Conservation (phyloP, 176 grass and related monocot genomes). For the Eragrostis curvula region DNA sequence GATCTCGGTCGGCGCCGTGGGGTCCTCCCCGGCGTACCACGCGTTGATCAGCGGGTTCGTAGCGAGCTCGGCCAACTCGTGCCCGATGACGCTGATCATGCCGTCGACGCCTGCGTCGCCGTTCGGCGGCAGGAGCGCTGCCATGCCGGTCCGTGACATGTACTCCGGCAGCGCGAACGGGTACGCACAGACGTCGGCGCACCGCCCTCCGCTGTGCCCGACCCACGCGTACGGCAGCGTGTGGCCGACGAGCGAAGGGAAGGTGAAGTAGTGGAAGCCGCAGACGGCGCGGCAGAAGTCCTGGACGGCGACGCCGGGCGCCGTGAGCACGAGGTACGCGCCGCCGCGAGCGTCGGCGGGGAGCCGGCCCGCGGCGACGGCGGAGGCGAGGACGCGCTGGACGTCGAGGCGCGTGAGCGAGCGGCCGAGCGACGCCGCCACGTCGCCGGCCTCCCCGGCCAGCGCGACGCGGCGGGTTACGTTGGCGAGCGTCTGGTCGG, state of each 20-base stretch:
- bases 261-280: slow-evolving; percentile 90
- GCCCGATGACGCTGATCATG: slow-evolving; percentile 74
- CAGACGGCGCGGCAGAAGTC: slow-evolving; percentile 79
- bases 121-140: slow-evolving; percentile 58
- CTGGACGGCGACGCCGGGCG: slow-evolving; percentile 61
- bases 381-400: slow-evolving; percentile 62
- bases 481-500: slow-evolving; percentile 73
- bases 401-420: slow-evolving; percentile 66
- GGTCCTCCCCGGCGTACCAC: slow-evolving; percentile 77
- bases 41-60: slow-evolving; percentile 74
- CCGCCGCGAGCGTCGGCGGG: slow-evolving; percentile 62
- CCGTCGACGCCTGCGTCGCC: slow-evolving; percentile 69
- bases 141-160: slow-evolving; percentile 38
- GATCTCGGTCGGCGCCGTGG: slow-evolving; percentile 70
- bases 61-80: slow-evolving; percentile 76
- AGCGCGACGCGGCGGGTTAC: slow-evolving; percentile 50
- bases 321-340: slow-evolving; percentile 70
- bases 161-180: slow-evolving; percentile 65
- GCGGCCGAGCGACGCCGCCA: slow-evolving; percentile 41
- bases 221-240: slow-evolving; percentile 79
- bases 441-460: slow-evolving; percentile 50
- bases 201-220: slow-evolving; percentile 62
- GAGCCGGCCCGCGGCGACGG: slow-evolving; percentile 48
- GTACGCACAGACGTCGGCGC: slow-evolving; percentile 72
- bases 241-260: slow-evolving; percentile 71